Conservation (phyloP, 2,329 filamentous ascomycete genomes). For the Calycina marina region DNA sequence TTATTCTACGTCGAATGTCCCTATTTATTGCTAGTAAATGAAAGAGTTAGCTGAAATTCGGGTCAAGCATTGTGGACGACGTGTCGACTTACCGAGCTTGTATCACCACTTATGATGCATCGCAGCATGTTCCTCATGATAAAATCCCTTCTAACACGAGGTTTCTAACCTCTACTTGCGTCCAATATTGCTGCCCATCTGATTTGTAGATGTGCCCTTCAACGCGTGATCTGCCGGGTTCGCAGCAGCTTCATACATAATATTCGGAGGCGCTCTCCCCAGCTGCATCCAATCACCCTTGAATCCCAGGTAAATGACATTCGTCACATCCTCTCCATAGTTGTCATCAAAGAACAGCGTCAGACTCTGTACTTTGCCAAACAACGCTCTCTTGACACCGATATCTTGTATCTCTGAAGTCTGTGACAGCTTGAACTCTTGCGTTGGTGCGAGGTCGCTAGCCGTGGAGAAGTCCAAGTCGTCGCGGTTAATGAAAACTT, state of each 20-base stretch:
- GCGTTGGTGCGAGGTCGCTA: conserved; percentile 53
- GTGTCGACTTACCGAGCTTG: no score
- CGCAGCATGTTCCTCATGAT: background rate
- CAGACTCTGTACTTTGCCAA: conserved; percentile 71
- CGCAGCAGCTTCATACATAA: conserved; percentile 85
- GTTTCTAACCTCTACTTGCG: conserved; percentile 1
- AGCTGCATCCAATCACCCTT: conserved; percentile 87
- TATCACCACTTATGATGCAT: no score
- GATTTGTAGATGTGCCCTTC: conserved; percentile 39
- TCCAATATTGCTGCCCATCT: conserved; percentile 40
- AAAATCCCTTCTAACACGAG: background rate
- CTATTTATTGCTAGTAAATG: no score
- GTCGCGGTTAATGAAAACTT: conserved; percentile 75
- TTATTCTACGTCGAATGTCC: no score
- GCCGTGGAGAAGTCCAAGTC: conserved; percentile 75
- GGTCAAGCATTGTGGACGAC: no score
- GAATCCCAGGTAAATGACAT: conserved; percentile 75
- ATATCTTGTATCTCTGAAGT: conserved; percentile 77
- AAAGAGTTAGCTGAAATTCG: no score
- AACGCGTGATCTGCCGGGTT: conserved; percentile 77
- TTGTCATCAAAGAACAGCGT: conserved; percentile 88
- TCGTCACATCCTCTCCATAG: conserved; percentile 64
- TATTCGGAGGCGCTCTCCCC: conserved; percentile 68
- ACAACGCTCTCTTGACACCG: conserved; percentile 73
- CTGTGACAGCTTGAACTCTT: conserved; percentile 63